Evolutionary conservation across 2,329 filamentous ascomycete species (phyloP).

Genomic region (Cladorrhinum sp.): DNA sequence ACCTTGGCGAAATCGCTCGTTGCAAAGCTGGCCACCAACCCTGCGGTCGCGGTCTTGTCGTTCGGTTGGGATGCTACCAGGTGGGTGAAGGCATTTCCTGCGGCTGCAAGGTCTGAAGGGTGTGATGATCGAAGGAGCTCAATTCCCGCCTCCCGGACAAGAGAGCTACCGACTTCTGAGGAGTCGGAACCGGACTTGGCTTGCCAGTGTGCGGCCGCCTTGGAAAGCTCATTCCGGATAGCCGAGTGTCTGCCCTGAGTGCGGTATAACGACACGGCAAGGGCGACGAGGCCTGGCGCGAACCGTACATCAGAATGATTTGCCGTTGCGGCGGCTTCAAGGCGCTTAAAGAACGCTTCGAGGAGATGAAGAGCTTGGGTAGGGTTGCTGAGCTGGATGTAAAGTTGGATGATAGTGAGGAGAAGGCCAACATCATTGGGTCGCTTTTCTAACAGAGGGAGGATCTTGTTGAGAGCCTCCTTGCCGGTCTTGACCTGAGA

Average conservation of each 20-base stretch:
- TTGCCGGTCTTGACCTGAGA: constrained; percentile 62
- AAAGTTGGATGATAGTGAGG: constrained; percentile 77
- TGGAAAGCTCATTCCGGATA: constrained; percentile 69
- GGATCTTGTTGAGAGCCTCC: constrained; percentile 65
- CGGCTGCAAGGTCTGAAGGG: constrained; percentile 63
- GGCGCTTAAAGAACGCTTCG: constrained; percentile 68
- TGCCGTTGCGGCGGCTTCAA: constrained; percentile 59
- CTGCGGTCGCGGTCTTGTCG: constrained; percentile 71
- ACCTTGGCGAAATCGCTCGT: constrained; percentile 56
- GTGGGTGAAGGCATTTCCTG: constrained; percentile 74
- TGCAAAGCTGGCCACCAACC: constrained; percentile 80
- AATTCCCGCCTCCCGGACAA: constrained; percentile 78
- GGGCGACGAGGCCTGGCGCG: constrained; percentile 78
- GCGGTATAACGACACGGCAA: constrained; percentile 76
- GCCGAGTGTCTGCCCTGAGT: constrained; percentile 69
- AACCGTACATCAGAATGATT: constrained; percentile 69
- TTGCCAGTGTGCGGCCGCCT: constrained; percentile 79
- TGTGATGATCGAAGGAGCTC: constrained; percentile 75
- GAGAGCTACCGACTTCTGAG: constrained; percentile 46
- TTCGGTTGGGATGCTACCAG: constrained; percentile 63
- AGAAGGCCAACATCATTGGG: constrained; percentile 78
- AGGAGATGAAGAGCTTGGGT: constrained; percentile 72
- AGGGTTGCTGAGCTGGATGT: constrained; percentile 67
- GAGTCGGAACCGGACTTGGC: constrained; percentile 40
- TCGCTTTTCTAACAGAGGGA: constrained; percentile 67